phyloP scores from a whole-genome alignment of 2,329 filamentous ascomycete genomes.

The Hymenoscyphus salicellus region DNA sequence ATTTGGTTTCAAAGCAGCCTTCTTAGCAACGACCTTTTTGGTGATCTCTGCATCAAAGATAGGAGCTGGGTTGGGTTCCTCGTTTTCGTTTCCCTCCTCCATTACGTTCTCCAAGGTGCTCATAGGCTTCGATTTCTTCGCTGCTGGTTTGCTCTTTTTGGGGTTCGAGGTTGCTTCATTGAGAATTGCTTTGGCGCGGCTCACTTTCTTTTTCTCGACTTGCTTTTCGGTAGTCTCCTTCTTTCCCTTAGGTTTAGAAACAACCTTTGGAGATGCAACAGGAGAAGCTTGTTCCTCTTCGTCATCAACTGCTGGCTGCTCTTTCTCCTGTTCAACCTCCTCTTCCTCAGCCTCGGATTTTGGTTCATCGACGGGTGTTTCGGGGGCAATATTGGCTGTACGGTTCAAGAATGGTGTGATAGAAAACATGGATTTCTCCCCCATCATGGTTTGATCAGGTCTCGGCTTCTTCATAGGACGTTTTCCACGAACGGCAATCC shows the following conservation, averaged over 20 bases:
- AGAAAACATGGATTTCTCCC: conserved; percentile 88
- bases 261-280: conserved; percentile 11
- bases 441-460: conserved; percentile 58
- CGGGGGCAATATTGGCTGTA: conserved; percentile 56
- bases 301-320: neutral
- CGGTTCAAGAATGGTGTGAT: conserved; percentile 91
- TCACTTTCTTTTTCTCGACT: conserved; percentile 1
- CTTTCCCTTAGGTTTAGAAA: conserved; percentile 22
- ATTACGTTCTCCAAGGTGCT: conserved; percentile 41
- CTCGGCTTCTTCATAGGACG: conserved; percentile 55
- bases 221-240: conserved; percentile 27
- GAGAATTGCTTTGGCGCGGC: conserved; percentile 42
- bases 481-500: conserved; percentile 42
- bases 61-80: conserved; percentile 36
- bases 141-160: conserved; percentile 32
- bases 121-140: conserved; percentile 33
- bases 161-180: conserved; percentile 40
- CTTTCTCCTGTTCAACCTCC: conserved; percentile 12
- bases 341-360: conserved; percentile 15
- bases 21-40: conserved; percentile 10
- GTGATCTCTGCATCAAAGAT: conserved; percentile 12
- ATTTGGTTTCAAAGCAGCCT: conserved; percentile 18
- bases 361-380: conserved; percentile 27
- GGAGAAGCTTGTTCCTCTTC: conserved; percentile 4
- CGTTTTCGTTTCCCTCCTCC: conserved; percentile 36